Evolutionary conservation across 1,139 yeast genomes (phyloP).

Genomic region (Zygoascus sp.): DNA sequence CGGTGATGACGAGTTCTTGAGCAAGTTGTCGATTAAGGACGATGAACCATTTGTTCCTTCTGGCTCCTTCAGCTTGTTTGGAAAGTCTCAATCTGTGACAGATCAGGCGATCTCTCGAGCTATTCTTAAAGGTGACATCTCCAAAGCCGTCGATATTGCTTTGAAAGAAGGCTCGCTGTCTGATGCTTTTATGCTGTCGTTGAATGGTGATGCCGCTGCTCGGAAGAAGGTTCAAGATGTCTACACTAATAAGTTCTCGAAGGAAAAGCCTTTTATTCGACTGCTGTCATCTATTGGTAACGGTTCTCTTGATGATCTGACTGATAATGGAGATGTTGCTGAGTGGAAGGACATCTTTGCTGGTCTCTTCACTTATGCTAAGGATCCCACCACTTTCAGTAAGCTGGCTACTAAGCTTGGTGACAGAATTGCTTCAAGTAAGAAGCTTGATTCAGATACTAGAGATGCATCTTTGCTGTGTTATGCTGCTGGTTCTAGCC

Average conservation of each 20-base stretch:
- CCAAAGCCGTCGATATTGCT: conserved; percentile 64
- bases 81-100: conserved; percentile 39
- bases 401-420: conserved; percentile 64
- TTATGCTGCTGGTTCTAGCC: conserved; percentile 75
- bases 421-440: conserved; percentile 51
- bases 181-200: conserved; percentile 80
- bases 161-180: conserved; percentile 57
- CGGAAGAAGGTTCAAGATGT: conserved; percentile 66
- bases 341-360: conserved; percentile 85
- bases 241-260: conserved; percentile 58
- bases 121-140: conserved; percentile 58
- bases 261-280: conserved; percentile 61
- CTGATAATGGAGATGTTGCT: conserved; percentile 66
- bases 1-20: conserved; percentile 35
- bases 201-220: conserved; percentile 55
- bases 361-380: conserved; percentile 57
- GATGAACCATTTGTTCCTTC: conserved; percentile 34
- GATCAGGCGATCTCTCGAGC: conserved; percentile 51
- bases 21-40: conserved; percentile 21
- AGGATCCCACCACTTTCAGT: conserved; percentile 42
- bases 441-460: conserved; percentile 35
- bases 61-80: conserved; percentile 43
- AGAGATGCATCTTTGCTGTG: conserved; percentile 75
- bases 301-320: conserved; percentile 64
- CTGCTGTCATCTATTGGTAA: conserved; percentile 60